phyloP scores from a whole-genome alignment of 164 flowering plant genomes.

The Houttuynia cordata region DNA sequence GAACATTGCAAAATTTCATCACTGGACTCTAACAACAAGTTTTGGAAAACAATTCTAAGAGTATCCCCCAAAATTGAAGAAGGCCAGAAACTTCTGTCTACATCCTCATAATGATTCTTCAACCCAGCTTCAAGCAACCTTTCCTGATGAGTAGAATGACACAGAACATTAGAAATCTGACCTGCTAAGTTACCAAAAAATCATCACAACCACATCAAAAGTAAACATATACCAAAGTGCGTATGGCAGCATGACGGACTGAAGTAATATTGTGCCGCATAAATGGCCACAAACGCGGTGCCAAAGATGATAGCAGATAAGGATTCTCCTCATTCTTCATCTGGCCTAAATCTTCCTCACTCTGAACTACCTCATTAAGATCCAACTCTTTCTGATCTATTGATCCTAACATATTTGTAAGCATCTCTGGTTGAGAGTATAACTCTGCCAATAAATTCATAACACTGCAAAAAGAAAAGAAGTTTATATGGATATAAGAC shows the following conservation, averaged over 20 bases:
- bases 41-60: conserved; percentile 89
- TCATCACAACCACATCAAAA: background rate
- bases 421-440: conserved; percentile 87
- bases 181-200: background rate
- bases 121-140: conserved; percentile 82
- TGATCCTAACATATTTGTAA: conserved; percentile 42
- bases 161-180: background rate
- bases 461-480: conserved; percentile 10
- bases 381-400: conserved; percentile 37
- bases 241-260: conserved; percentile 86
- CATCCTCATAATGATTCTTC: conserved; percentile 33
- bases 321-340: conserved; percentile 58
- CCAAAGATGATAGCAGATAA: conserved; percentile 57
- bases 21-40: conserved; percentile 81
- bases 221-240: conserved; percentile 61
- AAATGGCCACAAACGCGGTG: conserved; percentile 97
- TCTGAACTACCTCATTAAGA: conserved; percentile 49
- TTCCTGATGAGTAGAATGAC: conserved; percentile 33
- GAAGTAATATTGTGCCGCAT: conserved; percentile 95
- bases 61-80: conserved; percentile 85
- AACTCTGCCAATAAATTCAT: conserved; percentile 97
- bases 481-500: background rate
- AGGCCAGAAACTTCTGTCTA: conserved; percentile 69
- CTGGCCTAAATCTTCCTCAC: conserved; percentile 22
- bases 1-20: conserved; percentile 72